These are phyloP conservation scores for Metarhizium sp. DNA, from an alignment of 2,329 filamentous ascomycete genomes.

Conservation along the genomic window DNA sequence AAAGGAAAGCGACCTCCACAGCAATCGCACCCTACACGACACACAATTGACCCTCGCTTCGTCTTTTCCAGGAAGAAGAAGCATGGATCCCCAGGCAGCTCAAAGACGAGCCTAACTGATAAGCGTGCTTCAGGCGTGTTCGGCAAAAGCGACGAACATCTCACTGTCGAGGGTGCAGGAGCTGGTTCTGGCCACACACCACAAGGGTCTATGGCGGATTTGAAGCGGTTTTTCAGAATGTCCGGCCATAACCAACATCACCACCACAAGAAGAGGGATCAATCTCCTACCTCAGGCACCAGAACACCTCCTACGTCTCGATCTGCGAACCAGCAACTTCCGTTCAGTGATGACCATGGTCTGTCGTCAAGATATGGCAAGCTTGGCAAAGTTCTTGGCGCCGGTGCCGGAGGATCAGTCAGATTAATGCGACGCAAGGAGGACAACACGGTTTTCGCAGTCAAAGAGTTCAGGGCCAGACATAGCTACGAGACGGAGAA, in stretches of 20 bases:
- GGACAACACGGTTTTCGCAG: slow-evolving; percentile 88
- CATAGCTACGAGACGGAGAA: slow-evolving; percentile 91
- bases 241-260: slow-evolving; percentile 61
- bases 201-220: slow-evolving; percentile 81
- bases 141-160: slow-evolving; percentile 23
- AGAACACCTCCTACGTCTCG: slow-evolving; percentile 38
- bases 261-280: slow-evolving; percentile 58
- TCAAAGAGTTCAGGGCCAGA: slow-evolving; percentile 89
- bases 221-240: slow-evolving; percentile 94
- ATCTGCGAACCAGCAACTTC: slow-evolving; percentile 51
- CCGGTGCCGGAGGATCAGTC: slow-evolving; percentile 89
- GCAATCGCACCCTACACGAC: slow-evolving; percentile 50
- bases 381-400: slow-evolving; percentile 85
- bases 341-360: slow-evolving; percentile 91
- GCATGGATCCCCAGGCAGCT: slow-evolving; percentile 44
- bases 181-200: slow-evolving; percentile 12
- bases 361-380: slow-evolving; percentile 90
- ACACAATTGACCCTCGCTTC: slow-evolving; percentile 67
- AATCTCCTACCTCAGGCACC: slow-evolving; percentile 48
- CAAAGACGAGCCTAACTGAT: slow-evolving; percentile 43
- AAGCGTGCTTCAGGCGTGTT: slow-evolving; percentile 41
- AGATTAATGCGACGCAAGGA: slow-evolving; percentile 87
- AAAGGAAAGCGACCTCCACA: slow-evolving; percentile 68
- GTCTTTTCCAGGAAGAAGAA: slow-evolving; percentile 73
- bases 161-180: slow-evolving; percentile 16